Evolutionary conservation across 2,329 filamentous ascomycete species (phyloP).

Genomic region (Setomelanomma holmii): DNA sequence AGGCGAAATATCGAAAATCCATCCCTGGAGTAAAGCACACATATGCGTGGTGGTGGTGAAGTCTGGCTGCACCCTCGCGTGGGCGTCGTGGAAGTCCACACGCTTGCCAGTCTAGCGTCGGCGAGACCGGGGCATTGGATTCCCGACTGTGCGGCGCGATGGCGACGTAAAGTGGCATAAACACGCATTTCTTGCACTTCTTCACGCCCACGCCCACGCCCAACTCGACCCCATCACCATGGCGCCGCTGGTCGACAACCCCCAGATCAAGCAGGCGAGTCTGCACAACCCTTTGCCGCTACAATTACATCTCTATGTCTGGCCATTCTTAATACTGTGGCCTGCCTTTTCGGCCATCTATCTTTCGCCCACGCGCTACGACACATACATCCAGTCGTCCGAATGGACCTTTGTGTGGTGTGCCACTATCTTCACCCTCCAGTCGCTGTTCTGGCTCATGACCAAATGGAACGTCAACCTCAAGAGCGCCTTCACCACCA

Average conservation of each 20-base stretch:
- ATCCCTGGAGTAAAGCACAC: too few relatives aligned
- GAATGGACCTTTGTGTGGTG: slow-evolving; percentile 99
- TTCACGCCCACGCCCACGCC: slow-evolving; percentile 17
- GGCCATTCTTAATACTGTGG: slow-evolving; percentile 93
- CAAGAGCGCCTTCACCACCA: slow-evolving; percentile 80
- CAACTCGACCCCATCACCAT: slow-evolving; percentile 34
- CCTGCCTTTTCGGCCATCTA: slow-evolving; percentile 90
- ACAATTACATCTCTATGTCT: slow-evolving; percentile 85
- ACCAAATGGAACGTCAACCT: slow-evolving; percentile 98
- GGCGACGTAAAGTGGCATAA: not conserved
- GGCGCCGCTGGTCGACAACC: slow-evolving; percentile 81
- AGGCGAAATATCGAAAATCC: too few relatives aligned
- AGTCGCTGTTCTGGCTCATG: slow-evolving; percentile 90
- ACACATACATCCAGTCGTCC: slow-evolving; percentile 87
- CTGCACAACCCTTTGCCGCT: slow-evolving; percentile 85
- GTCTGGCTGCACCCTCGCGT: too few relatives aligned
- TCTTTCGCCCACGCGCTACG: slow-evolving; percentile 81
- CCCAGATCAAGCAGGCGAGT: slow-evolving; percentile 86
- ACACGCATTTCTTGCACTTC: slow-evolving; percentile 18
- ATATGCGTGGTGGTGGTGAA: too few relatives aligned
- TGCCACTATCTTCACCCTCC: slow-evolving; percentile 83
- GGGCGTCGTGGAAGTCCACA: not conserved
- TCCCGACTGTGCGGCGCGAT: not conserved
- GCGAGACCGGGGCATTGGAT: not conserved
- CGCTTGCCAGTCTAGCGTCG: not conserved